Percentiles rank a stretch among this genome's conserved stretches.
Evolutionary conservation across 2,329 filamentous ascomycete genomes (phyloP).

Genomic region (Hortaea werneckii): DNA sequence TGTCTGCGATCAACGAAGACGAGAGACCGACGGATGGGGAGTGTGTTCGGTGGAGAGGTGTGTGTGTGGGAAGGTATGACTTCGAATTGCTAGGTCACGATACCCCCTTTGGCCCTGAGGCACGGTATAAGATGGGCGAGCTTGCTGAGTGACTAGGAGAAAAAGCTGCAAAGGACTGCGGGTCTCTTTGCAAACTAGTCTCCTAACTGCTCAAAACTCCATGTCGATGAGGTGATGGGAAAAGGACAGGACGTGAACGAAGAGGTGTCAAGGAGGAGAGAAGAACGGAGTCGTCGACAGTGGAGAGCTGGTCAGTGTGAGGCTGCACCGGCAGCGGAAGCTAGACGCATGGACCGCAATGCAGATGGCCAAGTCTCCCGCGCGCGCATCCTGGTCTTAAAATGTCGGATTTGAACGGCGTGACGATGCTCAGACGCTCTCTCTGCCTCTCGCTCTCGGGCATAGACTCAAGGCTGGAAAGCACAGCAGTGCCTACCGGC

Average conservation of each 20-base stretch:
- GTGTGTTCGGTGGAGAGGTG: no score
- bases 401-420: neutral
- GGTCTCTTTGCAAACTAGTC: neutral
- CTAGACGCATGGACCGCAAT: neutral
- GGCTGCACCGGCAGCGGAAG: neutral
- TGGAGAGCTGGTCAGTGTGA: neutral
- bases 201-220: constrained; percentile 5
- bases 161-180: constrained; percentile 6
- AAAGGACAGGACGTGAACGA: neutral
- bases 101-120: constrained; percentile 10
- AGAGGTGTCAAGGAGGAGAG: neutral
- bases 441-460: no score
- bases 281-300: constrained; percentile 1
- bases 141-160: constrained; percentile 11
- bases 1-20: constrained; percentile 34
- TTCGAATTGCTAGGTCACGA: constrained; percentile 7
- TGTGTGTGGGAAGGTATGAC: no score
- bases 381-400: neutral
- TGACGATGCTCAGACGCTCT: neutral
- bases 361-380: neutral
- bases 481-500: no score
- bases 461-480: no score
- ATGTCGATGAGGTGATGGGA: constrained; percentile 3
- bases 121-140: constrained; percentile 9
- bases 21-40: constrained; percentile 23